These are phyloP conservation scores for Paecilomyces sp. DNA, from an alignment of 2,329 filamentous ascomycete genomes.

Conservation along the genomic window DNA sequence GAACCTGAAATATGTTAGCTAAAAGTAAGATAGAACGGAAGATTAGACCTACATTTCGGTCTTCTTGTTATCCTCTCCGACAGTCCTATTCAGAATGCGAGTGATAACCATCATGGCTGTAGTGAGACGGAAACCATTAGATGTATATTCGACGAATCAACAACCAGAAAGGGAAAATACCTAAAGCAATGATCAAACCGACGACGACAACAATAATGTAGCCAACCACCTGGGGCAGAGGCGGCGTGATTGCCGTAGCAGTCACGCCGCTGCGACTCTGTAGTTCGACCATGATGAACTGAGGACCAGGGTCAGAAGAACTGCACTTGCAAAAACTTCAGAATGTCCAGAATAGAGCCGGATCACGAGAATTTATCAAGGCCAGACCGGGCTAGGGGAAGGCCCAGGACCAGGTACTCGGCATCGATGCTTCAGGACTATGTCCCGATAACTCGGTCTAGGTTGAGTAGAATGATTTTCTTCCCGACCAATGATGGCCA, in stretches of 20 bases:
- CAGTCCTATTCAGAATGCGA: constrained; percentile 40
- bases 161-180: constrained; percentile 11
- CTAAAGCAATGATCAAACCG: constrained; percentile 34
- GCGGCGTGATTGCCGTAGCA: constrained; percentile 18
- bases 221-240: constrained; percentile 32
- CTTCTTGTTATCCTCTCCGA: constrained; percentile 46
- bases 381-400: neutral
- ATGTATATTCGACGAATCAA: neutral
- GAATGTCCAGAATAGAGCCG: neutral
- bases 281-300: constrained; percentile 2
- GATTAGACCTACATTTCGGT: constrained; percentile 41
- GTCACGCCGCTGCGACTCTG: constrained; percentile 10
- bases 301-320: neutral
- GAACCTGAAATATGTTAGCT: constrained; percentile 28
- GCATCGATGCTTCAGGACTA: neutral
- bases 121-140: neutral
- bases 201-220: constrained; percentile 38
- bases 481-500: neutral
- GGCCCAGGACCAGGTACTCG: neutral
- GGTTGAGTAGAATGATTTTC: neutral
- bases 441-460: neutral
- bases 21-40: neutral
- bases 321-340: neutral
- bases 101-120: constrained; percentile 43
- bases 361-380: neutral